Percentiles rank a stretch among this genome's conserved stretches.
phyloP scores from a whole-genome alignment of 805 yeast species.

The Kluyveromyces starmeri region DNA sequence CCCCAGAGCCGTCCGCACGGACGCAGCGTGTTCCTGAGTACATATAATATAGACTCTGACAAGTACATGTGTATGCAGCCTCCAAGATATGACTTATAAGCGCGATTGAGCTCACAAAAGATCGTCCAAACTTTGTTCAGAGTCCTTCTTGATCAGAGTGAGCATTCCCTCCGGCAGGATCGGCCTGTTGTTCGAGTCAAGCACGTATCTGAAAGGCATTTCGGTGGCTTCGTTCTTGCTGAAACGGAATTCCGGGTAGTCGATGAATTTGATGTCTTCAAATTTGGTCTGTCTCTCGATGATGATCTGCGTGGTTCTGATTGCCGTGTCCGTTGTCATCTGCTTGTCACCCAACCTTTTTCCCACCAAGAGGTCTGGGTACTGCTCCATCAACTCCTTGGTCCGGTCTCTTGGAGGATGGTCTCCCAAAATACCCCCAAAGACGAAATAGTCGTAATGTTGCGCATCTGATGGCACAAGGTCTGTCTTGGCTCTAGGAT shows the following conservation, averaged over 20 bases:
- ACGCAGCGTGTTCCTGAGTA: no score
- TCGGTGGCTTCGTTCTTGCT: constrained; percentile 86
- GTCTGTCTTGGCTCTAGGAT: constrained; percentile 76
- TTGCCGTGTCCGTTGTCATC: constrained; percentile 97
- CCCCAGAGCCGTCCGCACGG: no score
- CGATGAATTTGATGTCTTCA: constrained; percentile 74
- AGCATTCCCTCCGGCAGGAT: constrained; percentile 90
- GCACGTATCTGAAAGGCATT: constrained; percentile 92
- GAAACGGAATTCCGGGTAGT: constrained; percentile 89
- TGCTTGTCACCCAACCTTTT: constrained; percentile 81
- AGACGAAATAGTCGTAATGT: constrained; percentile 77
- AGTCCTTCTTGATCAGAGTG: constrained; percentile 72
- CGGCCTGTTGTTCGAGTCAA: constrained; percentile 56
- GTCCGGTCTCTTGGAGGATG: constrained; percentile 92
- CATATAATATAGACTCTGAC: no score
- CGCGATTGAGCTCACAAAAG: constrained; percentile 23
- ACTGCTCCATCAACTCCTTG: constrained; percentile 68
- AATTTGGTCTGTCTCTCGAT: constrained; percentile 50
- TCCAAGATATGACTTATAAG: neutral
- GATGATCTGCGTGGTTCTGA: constrained; percentile 80
- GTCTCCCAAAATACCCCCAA: constrained; percentile 94
- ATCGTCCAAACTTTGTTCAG: constrained; percentile 75
- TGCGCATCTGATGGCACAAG: constrained; percentile 59
- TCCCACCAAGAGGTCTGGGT: constrained; percentile 64
- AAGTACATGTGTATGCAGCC: no score